These are phyloP conservation scores for Amauroascus verrucosus DNA, from an alignment of 2,329 filamentous ascomycete species.

Conservation along the genomic window DNA sequence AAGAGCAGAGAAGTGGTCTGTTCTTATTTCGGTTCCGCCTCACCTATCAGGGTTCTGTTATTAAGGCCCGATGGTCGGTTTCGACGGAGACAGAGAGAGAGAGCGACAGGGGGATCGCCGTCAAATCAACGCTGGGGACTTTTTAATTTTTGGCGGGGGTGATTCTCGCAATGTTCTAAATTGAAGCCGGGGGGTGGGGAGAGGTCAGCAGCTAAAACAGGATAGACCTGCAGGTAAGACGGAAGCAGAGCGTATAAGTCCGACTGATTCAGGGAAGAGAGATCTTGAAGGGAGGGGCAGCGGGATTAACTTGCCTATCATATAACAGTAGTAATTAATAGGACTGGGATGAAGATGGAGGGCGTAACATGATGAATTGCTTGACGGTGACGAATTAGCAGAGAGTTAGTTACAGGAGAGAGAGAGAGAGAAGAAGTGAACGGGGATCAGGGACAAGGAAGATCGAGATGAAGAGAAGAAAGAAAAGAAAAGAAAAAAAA, in stretches of 20 bases:
- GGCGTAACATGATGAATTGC: too few species aligned
- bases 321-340: too few species aligned
- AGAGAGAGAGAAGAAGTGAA: too few species aligned
- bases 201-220: neutral
- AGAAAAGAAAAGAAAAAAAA: neutral
- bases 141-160: neutral
- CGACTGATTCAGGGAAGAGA: neutral
- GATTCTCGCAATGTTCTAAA: neutral
- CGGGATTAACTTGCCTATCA: too few species aligned
- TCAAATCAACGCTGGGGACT: slow-evolving; percentile 6
- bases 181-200: slow-evolving; percentile 1
- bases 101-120: neutral
- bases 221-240: neutral
- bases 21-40: slow-evolving; percentile 4
- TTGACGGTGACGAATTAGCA: too few species aligned
- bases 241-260: neutral
- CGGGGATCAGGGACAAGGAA: too few species aligned
- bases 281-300: too few species aligned
- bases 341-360: too few species aligned
- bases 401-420: too few species aligned
- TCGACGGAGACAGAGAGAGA: neutral
- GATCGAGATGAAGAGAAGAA: too few species aligned
- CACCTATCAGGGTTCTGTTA: neutral
- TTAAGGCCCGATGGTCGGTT: neutral
- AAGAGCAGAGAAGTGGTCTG: slow-evolving; percentile 1